Evolutionary conservation across 2,329 filamentous ascomycete species (phyloP).

Genomic region (Verticillium albo-atrum): DNA sequence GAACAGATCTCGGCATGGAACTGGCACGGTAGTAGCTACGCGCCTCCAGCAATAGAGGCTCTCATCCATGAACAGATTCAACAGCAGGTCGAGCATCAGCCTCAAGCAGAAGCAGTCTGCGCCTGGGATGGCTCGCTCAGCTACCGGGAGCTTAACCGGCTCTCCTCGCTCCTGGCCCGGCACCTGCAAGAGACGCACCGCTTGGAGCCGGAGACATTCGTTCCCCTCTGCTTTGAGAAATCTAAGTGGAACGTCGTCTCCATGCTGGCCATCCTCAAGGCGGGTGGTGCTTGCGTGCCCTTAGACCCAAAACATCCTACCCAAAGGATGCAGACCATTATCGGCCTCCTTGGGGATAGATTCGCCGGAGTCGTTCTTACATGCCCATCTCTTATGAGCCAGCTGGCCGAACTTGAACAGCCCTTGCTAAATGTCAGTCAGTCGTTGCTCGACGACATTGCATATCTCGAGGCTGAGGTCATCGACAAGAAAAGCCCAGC

Average conservation of each 20-base stretch:
- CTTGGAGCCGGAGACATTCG: constrained; percentile 6
- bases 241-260: constrained; percentile 18
- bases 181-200: not conserved
- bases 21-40: not conserved
- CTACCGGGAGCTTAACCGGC: constrained; percentile 5
- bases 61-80: constrained; percentile 16
- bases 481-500: not conserved
- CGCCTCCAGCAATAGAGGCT: not conserved
- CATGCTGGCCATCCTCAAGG: constrained; percentile 18
- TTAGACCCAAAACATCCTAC: constrained; percentile 16
- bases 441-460: not conserved
- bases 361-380: not conserved
- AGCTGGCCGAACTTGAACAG: not conserved
- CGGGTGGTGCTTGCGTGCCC: constrained; percentile 16
- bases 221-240: constrained; percentile 23
- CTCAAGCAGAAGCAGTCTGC: constrained; percentile 10
- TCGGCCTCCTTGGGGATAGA: not conserved
- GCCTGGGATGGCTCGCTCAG: constrained; percentile 12
- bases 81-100: constrained; percentile 1
- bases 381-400: not conserved
- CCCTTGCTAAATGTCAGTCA: not conserved
- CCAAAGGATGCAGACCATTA: not conserved
- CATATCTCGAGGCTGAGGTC: not conserved
- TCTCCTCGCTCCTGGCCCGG: not conserved
- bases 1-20: not conserved